Evolutionary conservation across 768 basidiomycete species (phyloP), one percentile per base, ranked within the genome.

Genomic region (Suillus luteus): DNA sequence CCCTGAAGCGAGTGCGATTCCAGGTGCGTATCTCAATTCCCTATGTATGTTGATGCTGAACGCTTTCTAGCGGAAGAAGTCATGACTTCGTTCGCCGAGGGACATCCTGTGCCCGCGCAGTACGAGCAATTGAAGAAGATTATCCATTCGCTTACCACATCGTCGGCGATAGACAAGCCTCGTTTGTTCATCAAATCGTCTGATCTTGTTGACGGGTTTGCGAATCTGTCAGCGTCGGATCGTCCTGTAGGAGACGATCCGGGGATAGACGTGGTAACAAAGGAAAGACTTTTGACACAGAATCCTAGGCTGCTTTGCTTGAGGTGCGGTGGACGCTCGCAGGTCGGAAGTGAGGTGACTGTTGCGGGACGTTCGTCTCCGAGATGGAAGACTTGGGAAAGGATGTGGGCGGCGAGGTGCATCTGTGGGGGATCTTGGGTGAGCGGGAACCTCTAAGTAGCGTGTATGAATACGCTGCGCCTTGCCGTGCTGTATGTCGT

Each of bases 341-440:
- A 86, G 63, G 67, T 83, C 7, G 76, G 74, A 14, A 74, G 73
- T 19, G 76, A 73, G 33, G 70, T 72, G 59, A 69, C 54, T 51
- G 58, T 65, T 58, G 68, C 73, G 27, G 71, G 74, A 17, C 77
- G 77, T 58, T 66, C 73, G n/a, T 81, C 77, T 62, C 80, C 70
- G 35, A 71, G 72, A 46, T 83, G 91, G 91, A 79, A 74, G 58
- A 76, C 80, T 22, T 93, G 90, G 89, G 86, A 89, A 74, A 85
- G 76, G 66, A 79, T 78, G 67, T 92, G 86, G 87, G 73, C 72
- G 38, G 72, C 69, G 27, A 80, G 80, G 31, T 93, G 91, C 73
- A 79, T 92, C 22, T 93, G 91, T 75, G 89, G 89, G 33, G 91
- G 91, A 11, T 68, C 74, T 11, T 93, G 91, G 91, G 66, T 69